Evolutionary conservation across 1,284 basidiomycete genomes (phyloP).

Genomic region (Peniophora sp.): DNA sequence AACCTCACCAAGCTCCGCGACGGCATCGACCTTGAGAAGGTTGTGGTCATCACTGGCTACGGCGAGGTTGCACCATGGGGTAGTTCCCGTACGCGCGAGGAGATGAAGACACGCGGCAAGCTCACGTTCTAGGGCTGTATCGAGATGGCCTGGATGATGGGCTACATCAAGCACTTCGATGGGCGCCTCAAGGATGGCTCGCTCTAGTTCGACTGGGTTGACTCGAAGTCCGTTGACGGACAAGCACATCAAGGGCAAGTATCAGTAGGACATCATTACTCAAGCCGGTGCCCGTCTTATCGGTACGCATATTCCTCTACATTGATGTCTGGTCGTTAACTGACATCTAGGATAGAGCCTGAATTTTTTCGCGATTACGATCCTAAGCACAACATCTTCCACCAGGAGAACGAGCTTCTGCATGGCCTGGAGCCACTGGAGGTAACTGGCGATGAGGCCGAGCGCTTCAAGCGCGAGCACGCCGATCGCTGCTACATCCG

Average conservation of each 20-base stretch:
- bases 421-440: slow-evolving; percentile 97
- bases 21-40: slow-evolving; percentile 90
- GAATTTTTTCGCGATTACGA: slow-evolving; percentile 97
- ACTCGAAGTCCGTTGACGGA: slow-evolving; percentile 96
- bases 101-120: slow-evolving; percentile 93
- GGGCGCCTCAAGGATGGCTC: slow-evolving; percentile 90
- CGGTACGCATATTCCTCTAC: slow-evolving; percentile 41
- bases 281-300: slow-evolving; percentile 96
- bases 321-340: slow-evolving; percentile 7
- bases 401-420: slow-evolving; percentile 93
- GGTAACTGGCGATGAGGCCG: slow-evolving; percentile 84
- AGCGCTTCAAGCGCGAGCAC: slow-evolving; percentile 95
- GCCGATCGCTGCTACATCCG: slow-evolving; percentile 95
- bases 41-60: slow-evolving; percentile 89
- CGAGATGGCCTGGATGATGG: slow-evolving; percentile 99
- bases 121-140: slow-evolving; percentile 97
- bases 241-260: slow-evolving; percentile 90
- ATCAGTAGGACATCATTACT: slow-evolving; percentile 89
- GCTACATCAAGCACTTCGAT: slow-evolving; percentile 96
- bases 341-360: slow-evolving; percentile 57
- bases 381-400: slow-evolving; percentile 94
- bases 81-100: slow-evolving; percentile 97
- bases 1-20: slow-evolving; percentile 76
- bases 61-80: slow-evolving; percentile 99
- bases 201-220: slow-evolving; percentile 96